phyloP scores from a whole-genome alignment of 805 yeast species.

The Barnettozyma sp. region DNA sequence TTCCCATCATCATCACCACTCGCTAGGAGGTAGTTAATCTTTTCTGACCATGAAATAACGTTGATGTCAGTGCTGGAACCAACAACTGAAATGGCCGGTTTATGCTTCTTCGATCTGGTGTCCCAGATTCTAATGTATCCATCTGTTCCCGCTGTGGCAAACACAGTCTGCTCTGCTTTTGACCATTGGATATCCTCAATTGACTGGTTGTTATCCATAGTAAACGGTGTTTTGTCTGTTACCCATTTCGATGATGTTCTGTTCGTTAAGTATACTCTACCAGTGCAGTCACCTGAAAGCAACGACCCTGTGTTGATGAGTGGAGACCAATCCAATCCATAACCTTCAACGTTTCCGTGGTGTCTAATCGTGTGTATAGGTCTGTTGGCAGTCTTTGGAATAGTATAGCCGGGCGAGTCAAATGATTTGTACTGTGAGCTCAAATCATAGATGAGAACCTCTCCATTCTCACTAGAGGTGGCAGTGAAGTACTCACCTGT shows the following conservation, averaged over 20 bases:
- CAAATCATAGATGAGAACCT: slow-evolving; percentile 77
- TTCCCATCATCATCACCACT: slow-evolving; percentile 96
- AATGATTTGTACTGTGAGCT: slow-evolving; percentile 75
- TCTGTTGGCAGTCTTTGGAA: slow-evolving; percentile 70
- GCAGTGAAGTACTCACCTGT: slow-evolving; percentile 86
- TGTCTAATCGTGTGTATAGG: slow-evolving; percentile 75
- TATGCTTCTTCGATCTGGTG: slow-evolving; percentile 85
- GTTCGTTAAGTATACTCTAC: slow-evolving; percentile 71
- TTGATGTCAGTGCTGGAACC: slow-evolving; percentile 85
- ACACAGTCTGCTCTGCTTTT: slow-evolving; percentile 83
- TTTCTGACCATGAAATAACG: slow-evolving; percentile 92
- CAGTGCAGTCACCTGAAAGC: slow-evolving; percentile 83
- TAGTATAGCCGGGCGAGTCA: slow-evolving; percentile 77
- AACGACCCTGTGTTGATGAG: slow-evolving; percentile 70
- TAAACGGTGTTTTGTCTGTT: slow-evolving; percentile 78
- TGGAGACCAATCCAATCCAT: slow-evolving; percentile 96
- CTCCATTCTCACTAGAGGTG: slow-evolving; percentile 84
- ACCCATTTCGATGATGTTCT: slow-evolving; percentile 75
- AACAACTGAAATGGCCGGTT: slow-evolving; percentile 77
- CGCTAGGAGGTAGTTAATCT: slow-evolving; percentile 80
- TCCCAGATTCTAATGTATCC: slow-evolving; percentile 95
- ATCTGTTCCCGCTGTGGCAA: slow-evolving; percentile 91
- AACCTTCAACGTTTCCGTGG: slow-evolving; percentile 97
- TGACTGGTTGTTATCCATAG: slow-evolving; percentile 55
- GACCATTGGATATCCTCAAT: slow-evolving; percentile 98